Percentiles rank a stretch among this genome's conserved stretches.
These are phyloP conservation scores for Gossypium ekmanianum DNA, from an alignment of 345 rosid species.

Conservation along the genomic window DNA sequence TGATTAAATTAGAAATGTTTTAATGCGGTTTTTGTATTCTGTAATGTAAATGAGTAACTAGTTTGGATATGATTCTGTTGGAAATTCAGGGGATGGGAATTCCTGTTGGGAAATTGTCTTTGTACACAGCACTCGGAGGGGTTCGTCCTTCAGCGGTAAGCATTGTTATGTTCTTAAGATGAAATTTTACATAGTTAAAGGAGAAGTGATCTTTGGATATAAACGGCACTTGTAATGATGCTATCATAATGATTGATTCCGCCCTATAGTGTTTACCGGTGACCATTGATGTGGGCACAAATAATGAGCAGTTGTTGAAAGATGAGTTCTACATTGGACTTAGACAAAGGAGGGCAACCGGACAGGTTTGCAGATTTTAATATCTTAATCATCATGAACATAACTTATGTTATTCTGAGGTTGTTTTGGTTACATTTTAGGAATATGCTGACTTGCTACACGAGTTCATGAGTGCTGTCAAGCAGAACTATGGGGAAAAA, in stretches of 20 bases:
- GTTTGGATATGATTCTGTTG: neutral
- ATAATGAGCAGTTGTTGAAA: conserved; percentile 73
- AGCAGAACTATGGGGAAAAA: conserved; percentile 88
- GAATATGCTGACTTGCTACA: conserved; percentile 71
- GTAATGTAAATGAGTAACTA: neutral
- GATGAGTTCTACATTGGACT: conserved; percentile 90
- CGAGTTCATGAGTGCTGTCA: conserved; percentile 87
- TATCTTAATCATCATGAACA: neutral
- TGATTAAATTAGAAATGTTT: neutral
- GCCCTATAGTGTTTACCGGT: conserved; percentile 70
- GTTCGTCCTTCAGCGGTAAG: conserved; percentile 84
- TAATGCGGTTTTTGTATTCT: neutral
- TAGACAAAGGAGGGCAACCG: conserved; percentile 71
- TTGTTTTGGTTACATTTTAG: conserved; percentile 32
- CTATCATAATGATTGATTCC: neutral
- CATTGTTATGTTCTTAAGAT: neutral
- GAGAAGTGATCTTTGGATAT: too few species aligned
- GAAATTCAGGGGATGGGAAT: conserved; percentile 82
- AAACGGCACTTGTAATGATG: too few species aligned
- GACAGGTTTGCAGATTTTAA: conserved; percentile 45
- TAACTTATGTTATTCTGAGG: neutral
- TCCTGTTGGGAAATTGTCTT: conserved; percentile 78
- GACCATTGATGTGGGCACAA: conserved; percentile 88
- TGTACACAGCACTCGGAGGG: conserved; percentile 91
- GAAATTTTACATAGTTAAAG: too few species aligned